Conservation (phyloP, 2,329 filamentous ascomycete species). For the Colletotrichum zoysiae region DNA sequence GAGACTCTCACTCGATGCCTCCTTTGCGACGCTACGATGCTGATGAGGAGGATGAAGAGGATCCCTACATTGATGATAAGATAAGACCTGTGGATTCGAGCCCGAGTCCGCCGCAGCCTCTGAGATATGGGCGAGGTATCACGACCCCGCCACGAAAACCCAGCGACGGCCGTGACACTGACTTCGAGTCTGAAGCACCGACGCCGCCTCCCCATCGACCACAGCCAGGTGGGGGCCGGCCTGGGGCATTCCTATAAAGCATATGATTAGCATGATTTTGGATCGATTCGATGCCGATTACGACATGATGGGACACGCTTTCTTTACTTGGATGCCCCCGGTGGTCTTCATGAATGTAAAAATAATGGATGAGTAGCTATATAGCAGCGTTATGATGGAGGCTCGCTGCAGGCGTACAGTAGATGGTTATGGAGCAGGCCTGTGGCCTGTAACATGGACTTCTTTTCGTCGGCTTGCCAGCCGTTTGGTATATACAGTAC, state of each 20-base stretch:
- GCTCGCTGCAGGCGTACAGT: conserved; percentile 26
- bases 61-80: conserved; percentile 46
- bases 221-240: conserved; percentile 31
- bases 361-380: conserved; percentile 39
- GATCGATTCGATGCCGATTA: conserved; percentile 35
- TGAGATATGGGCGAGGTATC: conserved; percentile 58
- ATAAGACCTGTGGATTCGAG: conserved; percentile 34
- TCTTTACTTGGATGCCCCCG: conserved; percentile 6
- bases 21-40: conserved; percentile 52
- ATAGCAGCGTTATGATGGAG: conserved; percentile 21
- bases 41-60: conserved; percentile 51
- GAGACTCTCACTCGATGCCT: conserved; percentile 64
- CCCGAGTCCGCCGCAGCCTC: conserved; percentile 43
- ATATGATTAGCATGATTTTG: conserved; percentile 40
- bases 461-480: conserved; percentile 18
- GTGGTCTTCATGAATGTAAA: conserved; percentile 36
- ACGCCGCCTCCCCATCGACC: conserved; percentile 37
- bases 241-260: conserved; percentile 32
- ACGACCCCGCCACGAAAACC: conserved; percentile 53
- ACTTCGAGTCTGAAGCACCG: conserved; percentile 38
- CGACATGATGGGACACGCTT: conserved; percentile 23
- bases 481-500: conserved; percentile 23
- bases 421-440: conserved; percentile 24
- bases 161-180: conserved; percentile 44
- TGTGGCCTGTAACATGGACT: conserved; percentile 16